A percentile compares a stretch with the other conserved stretches of the same genome.
These are phyloP conservation scores for Yamadazyma sp. DNA, from an alignment of 1,139 yeast genomes.

Conservation along the genomic window DNA sequence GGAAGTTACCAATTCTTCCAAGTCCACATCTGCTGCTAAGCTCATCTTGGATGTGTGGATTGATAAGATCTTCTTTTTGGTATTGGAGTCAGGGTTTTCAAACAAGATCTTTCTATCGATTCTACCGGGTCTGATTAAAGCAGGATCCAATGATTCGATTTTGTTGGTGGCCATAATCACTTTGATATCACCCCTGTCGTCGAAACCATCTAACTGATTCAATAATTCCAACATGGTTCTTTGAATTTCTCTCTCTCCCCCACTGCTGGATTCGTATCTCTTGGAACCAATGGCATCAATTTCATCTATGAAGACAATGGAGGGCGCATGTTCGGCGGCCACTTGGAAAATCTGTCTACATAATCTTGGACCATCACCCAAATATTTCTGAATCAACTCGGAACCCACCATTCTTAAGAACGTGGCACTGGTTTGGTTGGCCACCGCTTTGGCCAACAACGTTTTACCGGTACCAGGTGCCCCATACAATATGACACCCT, in stretches of 20 bases:
- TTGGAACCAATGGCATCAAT: slow-evolving; percentile 98
- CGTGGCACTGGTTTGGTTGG: slow-evolving; percentile 96
- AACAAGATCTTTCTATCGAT: slow-evolving; percentile 95
- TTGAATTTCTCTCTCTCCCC: slow-evolving; percentile 98
- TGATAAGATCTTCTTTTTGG: slow-evolving; percentile 88
- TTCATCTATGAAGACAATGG: slow-evolving; percentile 97
- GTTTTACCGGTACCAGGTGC: slow-evolving; percentile 99
- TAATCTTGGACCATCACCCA: slow-evolving; percentile 97
- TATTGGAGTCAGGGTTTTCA: slow-evolving; percentile 91
- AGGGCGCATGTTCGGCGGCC: slow-evolving; percentile 97
- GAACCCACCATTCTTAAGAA: slow-evolving; percentile 96
- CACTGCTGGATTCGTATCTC: slow-evolving; percentile 93
- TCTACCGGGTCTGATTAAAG: slow-evolving; percentile 97
- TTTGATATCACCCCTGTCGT: slow-evolving; percentile 96
- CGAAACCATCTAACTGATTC: slow-evolving; percentile 97
- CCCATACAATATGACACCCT: slow-evolving; percentile 97
- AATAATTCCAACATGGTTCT: slow-evolving; percentile 97
- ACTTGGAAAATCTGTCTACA: slow-evolving; percentile 94
- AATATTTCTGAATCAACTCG: slow-evolving; percentile 92
- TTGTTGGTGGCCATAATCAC: slow-evolving; percentile 99
- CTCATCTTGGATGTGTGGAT: slow-evolving; percentile 97
- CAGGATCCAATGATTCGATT: slow-evolving; percentile 95
- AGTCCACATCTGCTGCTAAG: slow-evolving; percentile 79
- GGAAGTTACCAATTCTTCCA: slow-evolving; percentile 85
- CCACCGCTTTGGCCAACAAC: slow-evolving; percentile 94